Evolutionary conservation across 2,329 filamentous ascomycete species (phyloP), one percentile per base, ranked within the genome.

Genomic region (Pseudonectria buxi): DNA sequence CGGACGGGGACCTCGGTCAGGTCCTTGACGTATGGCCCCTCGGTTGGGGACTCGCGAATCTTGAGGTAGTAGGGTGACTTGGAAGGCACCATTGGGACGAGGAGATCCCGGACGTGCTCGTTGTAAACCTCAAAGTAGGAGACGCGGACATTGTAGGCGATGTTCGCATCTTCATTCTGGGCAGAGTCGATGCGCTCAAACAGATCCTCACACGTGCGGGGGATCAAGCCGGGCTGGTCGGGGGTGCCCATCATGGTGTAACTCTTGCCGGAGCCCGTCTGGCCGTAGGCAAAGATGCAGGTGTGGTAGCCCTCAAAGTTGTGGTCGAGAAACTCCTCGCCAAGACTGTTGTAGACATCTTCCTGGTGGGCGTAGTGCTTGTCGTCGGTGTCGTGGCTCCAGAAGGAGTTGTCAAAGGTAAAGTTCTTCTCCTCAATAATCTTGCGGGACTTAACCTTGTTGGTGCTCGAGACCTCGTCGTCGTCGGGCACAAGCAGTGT

Each of bases 101-200:
- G 76, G 25, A 98, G 69, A 57, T 98, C 92, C 39, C 92, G 86
- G 32, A 98, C 92, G 62, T 96, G 92, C 65, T 98, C 92, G 63
- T 98, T 98, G 74, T 98, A 98, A 43, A 98, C 92, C 60, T 98
- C 92, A 55, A 98, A 96, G 67, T 98, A 98, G 4, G 89, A 95
- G 18, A 96, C 92, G 44, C 92, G 84, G 46, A 98, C 92, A 53
- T 90, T 92, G 71, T 95, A 98, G 49, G 86, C 94, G 58, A 95
- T 87, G 62, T 92, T 94, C 35, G 88, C 84, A 30, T 84, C 84
- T 54, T 94, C 83, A 47, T 85, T 81, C 36, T 77, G 72, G 18
- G 77, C 73, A 28, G 79, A 76, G 46, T 90, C 83, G 57, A 98
- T 95, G 36, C 92, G 79, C 66, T 95, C 81, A 58, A 98, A 98